These are phyloP conservation scores for Penicillium concentricum DNA, from an alignment of 2,329 filamentous ascomycete species.

Conservation along the genomic window DNA sequence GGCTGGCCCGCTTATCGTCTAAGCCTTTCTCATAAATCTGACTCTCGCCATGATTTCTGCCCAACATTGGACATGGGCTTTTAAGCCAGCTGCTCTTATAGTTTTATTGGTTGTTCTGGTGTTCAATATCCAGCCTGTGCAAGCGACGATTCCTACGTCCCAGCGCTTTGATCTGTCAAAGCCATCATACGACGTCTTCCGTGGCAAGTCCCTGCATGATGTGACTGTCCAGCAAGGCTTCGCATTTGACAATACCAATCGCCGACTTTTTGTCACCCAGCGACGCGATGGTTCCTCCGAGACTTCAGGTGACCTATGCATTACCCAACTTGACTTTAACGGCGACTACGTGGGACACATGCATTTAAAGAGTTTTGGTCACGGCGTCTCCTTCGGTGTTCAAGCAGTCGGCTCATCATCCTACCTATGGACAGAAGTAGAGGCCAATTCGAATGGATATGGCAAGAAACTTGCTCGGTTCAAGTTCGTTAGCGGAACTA, in stretches of 20 bases:
- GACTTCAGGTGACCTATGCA: conserved; percentile 18
- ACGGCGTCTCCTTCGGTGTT: conserved; percentile 20
- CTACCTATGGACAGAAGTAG: conserved; percentile 24
- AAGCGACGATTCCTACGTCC: conserved; percentile 1
- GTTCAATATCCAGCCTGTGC: neutral
- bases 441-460: conserved; percentile 22
- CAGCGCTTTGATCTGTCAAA: conserved; percentile 17
- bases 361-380: conserved; percentile 21
- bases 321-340: conserved; percentile 23
- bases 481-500: conserved; percentile 20
- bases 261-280: conserved; percentile 22
- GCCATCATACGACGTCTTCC: conserved; percentile 17
- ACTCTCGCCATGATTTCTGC: neutral
- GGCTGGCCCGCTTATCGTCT: neutral
- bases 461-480: conserved; percentile 21
- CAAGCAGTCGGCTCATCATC: conserved; percentile 16
- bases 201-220: conserved; percentile 16
- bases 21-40: neutral
- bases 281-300: conserved; percentile 14
- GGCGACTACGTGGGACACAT: conserved; percentile 23
- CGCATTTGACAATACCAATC: conserved; percentile 25
- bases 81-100: neutral
- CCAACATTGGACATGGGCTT: neutral
- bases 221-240: conserved; percentile 23
- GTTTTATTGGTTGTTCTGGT: neutral